Conservation (phyloP, 2,329 filamentous ascomycete species). For the Hypoxylon rubiginosum region DNA sequence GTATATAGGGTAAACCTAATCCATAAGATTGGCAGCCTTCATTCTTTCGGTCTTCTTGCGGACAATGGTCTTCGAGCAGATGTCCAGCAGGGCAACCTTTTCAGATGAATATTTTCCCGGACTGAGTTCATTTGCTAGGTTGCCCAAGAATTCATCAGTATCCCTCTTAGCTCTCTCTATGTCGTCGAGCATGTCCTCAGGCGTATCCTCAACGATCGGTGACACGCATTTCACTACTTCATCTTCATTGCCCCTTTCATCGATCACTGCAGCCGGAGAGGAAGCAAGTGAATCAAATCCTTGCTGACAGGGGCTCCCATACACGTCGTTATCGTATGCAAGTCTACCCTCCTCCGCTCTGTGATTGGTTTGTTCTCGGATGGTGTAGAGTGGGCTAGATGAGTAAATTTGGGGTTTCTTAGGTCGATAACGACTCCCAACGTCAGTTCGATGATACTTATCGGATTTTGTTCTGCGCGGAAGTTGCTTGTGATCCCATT, state of each 20-base stretch:
- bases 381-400: neutral
- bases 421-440: neutral
- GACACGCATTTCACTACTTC: conserved; percentile 9
- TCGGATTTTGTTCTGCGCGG: neutral
- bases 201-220: neutral
- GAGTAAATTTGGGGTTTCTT: neutral
- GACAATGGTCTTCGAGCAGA: conserved; percentile 42
- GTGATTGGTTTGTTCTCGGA: neutral
- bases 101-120: conserved; percentile 30
- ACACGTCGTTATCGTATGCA: conserved; percentile 44
- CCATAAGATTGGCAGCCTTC: conserved; percentile 43
- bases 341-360: conserved; percentile 43
- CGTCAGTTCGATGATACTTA: neutral
- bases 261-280: neutral
- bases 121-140: conserved; percentile 32
- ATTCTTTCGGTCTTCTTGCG: conserved; percentile 31
- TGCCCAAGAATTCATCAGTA: conserved; percentile 37
- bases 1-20: neutral
- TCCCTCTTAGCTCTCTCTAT: conserved; percentile 22
- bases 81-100: conserved; percentile 39
- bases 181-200: neutral
- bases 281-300: neutral
- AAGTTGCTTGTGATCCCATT: neutral
- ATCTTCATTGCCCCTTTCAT: neutral
- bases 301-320: conserved; percentile 8